Evolutionary conservation across 352 stramenopile genomes (phyloP), one percentile per base, ranked within the genome.

Genomic region (Pythium dissimile): DNA sequence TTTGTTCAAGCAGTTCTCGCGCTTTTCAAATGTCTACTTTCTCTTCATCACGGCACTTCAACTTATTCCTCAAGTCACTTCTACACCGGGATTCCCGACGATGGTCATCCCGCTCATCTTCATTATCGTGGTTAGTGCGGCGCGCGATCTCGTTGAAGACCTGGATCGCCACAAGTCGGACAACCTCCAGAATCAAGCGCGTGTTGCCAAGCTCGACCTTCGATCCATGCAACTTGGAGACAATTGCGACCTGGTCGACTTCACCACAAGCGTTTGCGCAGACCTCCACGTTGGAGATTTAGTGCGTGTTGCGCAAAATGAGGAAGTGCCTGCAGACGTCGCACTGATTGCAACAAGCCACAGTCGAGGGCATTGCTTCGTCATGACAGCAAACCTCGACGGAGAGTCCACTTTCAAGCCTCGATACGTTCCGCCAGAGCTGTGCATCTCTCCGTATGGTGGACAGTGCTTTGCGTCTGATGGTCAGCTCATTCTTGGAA

Each of bases 11-110:
- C 79, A 89, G 60, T 89, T 87, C 48, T 79, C 73, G 3, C 86
- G 90, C 16, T 86, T 96, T 45, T 93, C 89, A 28, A 97, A 97
- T 57, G 52, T 95, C 32, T 97, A 97, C 69, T 97, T 97, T 51
- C 68, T 97, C 2, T 75, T 94, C 47, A 94, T 97, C 55, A 89
- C 84, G 21, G 77, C 75, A 13, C 66, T 97, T 15, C 87, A 97
- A 44, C 43, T 89, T n/a, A 69, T 96, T 21, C 83, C 81, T 26
- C 59, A 84, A 43, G 87, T 96, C 30, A 94, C 84, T 13, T 93
- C 92, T 13, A 94, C 88, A 1, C 73, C 73, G 16, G 79, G 81
- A 0, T 82, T 91, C 18, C 86, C 88, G 1, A 92, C 88, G 1
- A 96, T 92, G 67, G 48, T 96, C 9, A 65, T 91, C 0, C 86